Conservation (phyloP, 768 basidiomycete species). For the Arthromyces matolae region DNA sequence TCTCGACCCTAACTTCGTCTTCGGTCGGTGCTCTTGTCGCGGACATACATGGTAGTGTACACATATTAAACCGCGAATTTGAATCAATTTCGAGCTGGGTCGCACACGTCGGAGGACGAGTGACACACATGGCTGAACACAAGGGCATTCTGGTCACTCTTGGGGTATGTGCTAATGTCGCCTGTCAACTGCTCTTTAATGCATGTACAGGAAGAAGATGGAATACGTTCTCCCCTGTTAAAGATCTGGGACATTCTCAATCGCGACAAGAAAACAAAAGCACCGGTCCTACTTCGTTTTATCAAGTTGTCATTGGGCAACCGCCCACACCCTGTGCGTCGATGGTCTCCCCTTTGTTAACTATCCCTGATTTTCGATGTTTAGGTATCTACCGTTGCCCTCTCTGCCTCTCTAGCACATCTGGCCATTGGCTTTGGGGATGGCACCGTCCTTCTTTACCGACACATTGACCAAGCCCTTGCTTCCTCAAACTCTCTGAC, state of each 20-base stretch:
- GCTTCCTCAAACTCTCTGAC: slow-evolving; percentile 66
- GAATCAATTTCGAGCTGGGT: slow-evolving; percentile 71
- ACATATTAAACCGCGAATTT: slow-evolving; percentile 72
- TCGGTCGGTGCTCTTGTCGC: slow-evolving; percentile 71
- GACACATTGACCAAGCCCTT: slow-evolving; percentile 88
- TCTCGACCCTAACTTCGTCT: slow-evolving; percentile 64
- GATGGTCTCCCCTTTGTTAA: background rate
- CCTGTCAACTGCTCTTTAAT: slow-evolving; percentile 7
- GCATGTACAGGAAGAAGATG: slow-evolving; percentile 65
- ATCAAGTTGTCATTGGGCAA: slow-evolving; percentile 73
- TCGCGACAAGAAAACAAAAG: slow-evolving; percentile 58
- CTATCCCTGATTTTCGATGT: slow-evolving; percentile 7
- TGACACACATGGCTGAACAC: slow-evolving; percentile 83
- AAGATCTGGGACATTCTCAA: slow-evolving; percentile 89
- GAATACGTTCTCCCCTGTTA: slow-evolving; percentile 60
- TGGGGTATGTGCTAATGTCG: slow-evolving; percentile 56
- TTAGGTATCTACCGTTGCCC: slow-evolving; percentile 75
- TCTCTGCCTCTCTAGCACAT: slow-evolving; percentile 74
- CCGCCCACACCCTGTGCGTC: slow-evolving; percentile 71
- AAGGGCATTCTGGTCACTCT: slow-evolving; percentile 83
- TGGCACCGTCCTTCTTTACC: slow-evolving; percentile 87
- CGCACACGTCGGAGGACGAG: slow-evolving; percentile 74
- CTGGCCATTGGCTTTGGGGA: slow-evolving; percentile 93
- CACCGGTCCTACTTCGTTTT: slow-evolving; percentile 66
- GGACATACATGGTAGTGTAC: slow-evolving; percentile 82